Conservation (phyloP, 345 rosid species). For the Brassica cretica region DNA sequence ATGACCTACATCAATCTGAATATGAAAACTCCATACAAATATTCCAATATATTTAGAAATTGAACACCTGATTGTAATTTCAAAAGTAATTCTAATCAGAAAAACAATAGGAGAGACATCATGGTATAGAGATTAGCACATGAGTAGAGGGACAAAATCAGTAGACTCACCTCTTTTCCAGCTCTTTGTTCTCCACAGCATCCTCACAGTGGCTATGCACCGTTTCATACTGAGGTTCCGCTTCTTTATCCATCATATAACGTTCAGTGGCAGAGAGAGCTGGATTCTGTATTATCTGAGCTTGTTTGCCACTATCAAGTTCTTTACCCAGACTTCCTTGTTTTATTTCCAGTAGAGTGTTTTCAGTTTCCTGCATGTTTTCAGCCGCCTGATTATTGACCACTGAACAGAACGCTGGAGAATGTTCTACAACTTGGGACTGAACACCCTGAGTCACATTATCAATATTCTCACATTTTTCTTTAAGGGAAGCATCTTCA, state of each 20-base stretch:
- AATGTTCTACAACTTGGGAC: constrained; percentile 27
- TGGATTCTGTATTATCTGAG: constrained; percentile 10
- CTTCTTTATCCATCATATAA: constrained; percentile 19
- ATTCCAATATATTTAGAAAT: neutral
- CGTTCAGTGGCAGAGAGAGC: constrained; percentile 4
- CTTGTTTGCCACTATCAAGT: constrained; percentile 19
- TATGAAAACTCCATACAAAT: constrained; percentile 16
- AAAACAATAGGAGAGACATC: neutral
- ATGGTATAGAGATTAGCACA: neutral
- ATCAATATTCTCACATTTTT: constrained; percentile 37
- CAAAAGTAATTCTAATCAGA: neutral
- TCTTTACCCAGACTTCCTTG: constrained; percentile 46
- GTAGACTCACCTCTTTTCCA: constrained; percentile 28
- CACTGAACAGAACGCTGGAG: constrained; percentile 26
- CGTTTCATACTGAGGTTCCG: constrained; percentile 13
- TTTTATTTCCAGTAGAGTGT: constrained; percentile 34
- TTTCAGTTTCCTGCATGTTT: constrained; percentile 42
- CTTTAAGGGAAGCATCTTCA: constrained; percentile 25
- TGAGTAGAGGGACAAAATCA: constrained; percentile 7
- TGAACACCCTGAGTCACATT: constrained; percentile 30
- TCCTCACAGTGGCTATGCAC: constrained; percentile 21
- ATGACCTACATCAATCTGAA: neutral
- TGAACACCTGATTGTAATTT: neutral
- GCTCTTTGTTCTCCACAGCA: constrained; percentile 25
- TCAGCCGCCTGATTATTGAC: constrained; percentile 21